phyloP scores from a whole-genome alignment of 1,139 yeast genomes.

The Pichia inconspicua region DNA sequence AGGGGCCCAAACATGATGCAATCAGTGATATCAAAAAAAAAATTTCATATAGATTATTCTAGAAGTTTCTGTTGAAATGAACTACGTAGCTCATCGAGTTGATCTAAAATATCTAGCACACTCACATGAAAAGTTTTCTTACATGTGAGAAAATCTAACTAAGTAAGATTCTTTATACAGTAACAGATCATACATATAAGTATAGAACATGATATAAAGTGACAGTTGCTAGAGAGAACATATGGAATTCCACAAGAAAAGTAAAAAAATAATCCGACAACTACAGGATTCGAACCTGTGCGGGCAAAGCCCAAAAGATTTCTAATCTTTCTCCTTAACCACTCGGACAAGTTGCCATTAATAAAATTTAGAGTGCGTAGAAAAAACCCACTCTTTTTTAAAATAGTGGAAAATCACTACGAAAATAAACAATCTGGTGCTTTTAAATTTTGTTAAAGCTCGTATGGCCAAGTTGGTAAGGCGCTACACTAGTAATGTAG shows the following conservation, averaged over 20 bases:
- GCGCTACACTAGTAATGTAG: slow-evolving; percentile 22
- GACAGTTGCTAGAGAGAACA: too few relatives aligned
- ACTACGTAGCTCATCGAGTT: too few relatives aligned
- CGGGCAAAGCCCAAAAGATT: slow-evolving; percentile 36
- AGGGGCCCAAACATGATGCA: too few relatives aligned
- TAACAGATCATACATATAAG: too few relatives aligned
- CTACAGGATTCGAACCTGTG: slow-evolving; percentile 37
- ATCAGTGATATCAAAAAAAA: too few relatives aligned
- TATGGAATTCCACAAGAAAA: too few relatives aligned
- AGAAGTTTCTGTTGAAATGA: too few relatives aligned
- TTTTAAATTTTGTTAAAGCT: slow-evolving; percentile 5
- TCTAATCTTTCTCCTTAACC: slow-evolving; percentile 37
- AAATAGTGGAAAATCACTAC: background rate
- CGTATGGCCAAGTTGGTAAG: slow-evolving; percentile 22
- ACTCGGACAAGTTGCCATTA: slow-evolving; percentile 30
- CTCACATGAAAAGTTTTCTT: background rate
- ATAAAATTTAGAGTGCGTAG: background rate
- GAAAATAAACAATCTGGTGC: background rate
- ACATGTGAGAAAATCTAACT: too few relatives aligned
- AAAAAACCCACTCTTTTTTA: background rate
- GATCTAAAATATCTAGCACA: too few relatives aligned
- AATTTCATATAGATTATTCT: too few relatives aligned
- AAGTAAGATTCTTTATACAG: too few relatives aligned
- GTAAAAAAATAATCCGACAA: slow-evolving; percentile 20
- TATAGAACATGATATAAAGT: too few relatives aligned